A percentile compares a stretch with the other conserved stretches of the same genome.
phyloP scores from a whole-genome alignment of 495 filamentous ascomycete genomes.

The Hypoxylon cercidicola region DNA sequence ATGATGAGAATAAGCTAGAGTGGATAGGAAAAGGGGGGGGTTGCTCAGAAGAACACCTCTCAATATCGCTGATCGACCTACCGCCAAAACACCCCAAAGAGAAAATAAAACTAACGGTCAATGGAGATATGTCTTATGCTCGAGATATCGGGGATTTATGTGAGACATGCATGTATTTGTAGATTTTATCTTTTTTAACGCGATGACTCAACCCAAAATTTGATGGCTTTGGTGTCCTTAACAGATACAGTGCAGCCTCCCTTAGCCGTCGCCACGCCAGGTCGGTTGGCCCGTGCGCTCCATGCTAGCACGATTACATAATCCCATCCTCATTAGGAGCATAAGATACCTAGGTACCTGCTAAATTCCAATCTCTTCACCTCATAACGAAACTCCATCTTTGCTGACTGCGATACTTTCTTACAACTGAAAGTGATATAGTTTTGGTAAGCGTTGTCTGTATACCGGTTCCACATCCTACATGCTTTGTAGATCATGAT shows the following conservation, averaged over 20 bases:
- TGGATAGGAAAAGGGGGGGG: neutral
- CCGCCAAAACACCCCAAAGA: neutral
- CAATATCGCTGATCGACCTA: neutral
- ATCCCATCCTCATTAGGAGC: slow-evolving; percentile 11
- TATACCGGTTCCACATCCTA: slow-evolving; percentile 2
- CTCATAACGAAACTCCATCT: slow-evolving; percentile 7
- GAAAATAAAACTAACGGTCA: neutral
- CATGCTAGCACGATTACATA: slow-evolving; percentile 29
- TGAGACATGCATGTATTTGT: slow-evolving; percentile 33
- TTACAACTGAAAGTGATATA: slow-evolving; percentile 13
- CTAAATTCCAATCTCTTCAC: slow-evolving; percentile 24
- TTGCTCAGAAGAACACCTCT: neutral
- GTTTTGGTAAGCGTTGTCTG: slow-evolving; percentile 5
- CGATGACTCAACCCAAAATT: slow-evolving; percentile 39
- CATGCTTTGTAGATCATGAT: slow-evolving; percentile 4
- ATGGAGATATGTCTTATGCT: slow-evolving; percentile 12
- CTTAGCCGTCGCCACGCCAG: slow-evolving; percentile 11
- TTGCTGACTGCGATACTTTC: slow-evolving; percentile 14
- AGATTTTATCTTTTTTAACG: slow-evolving; percentile 19
- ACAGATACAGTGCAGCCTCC: slow-evolving; percentile 18
- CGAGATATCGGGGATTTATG: neutral
- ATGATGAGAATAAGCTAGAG: slow-evolving; percentile 17
- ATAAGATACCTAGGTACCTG: no score
- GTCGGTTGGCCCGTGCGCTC: neutral
- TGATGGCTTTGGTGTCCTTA: slow-evolving; percentile 13